Evolutionary conservation across 2,329 filamentous ascomycete genomes (phyloP), one percentile per base, ranked within the genome.

Genomic region (Stemphylium vesicarium): DNA sequence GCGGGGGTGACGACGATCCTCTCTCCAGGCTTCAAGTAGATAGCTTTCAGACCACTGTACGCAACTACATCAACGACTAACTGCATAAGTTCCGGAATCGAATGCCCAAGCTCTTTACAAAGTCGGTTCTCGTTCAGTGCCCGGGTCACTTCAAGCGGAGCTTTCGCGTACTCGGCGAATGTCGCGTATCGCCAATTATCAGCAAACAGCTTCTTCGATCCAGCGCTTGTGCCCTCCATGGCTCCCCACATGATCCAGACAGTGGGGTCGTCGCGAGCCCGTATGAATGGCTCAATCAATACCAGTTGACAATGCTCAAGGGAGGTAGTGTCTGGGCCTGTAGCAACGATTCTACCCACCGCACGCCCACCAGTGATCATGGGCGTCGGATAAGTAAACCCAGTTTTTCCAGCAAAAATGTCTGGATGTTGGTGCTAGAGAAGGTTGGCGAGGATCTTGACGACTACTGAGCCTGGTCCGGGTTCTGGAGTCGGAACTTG

Each of bases 251-350:
- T 54, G 35, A 72, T 67, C 7, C 59, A 20, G 4, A 61, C 59
- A 10, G 60, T 44, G 1, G 70, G 60, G 36, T 77, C 59, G 44
- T 79, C 77, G 5, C 77, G 73, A 0, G 63, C 70, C 7, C 70
- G 71, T n/a, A 79, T 62, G 1, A 64, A 61, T 13, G 58, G 61
- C 43, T 78, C 76, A 26, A 74, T 50, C 16, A 66, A 65, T 12
- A 79, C 76, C 1, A 79, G 66, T 38, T 79, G 63, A 1, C 75
- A 75, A 2, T 59, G 47, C 10, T 60, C 53, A 10, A 79, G 59
- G n/a, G n/a, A 39, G 6, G 44, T 47, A 1, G 44, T 47, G 33
- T 47, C 44, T 3, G 44, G 44, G 2, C 75, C 75, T 8, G 72
- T 60, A 2, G 69, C 68, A 0, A 47, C 67, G 33, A 78, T 52